A percentile compares a stretch with the other conserved stretches of the same genome.
Conservation (phyloP, 768 basidiomycete species). For the Harrya chromipes region DNA sequence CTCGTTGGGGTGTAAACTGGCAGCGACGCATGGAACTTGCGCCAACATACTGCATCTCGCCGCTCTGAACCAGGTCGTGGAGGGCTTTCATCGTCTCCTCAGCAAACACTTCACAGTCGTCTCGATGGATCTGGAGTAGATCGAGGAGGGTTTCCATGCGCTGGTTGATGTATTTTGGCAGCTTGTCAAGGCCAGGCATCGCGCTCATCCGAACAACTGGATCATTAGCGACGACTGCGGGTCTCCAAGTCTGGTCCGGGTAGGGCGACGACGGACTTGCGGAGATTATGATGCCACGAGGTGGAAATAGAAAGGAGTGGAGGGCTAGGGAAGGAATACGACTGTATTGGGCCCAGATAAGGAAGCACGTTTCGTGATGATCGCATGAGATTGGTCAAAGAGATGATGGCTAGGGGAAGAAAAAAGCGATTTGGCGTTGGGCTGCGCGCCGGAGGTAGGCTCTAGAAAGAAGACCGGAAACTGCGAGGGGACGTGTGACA, state of each 20-base stretch:
- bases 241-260: conserved; percentile 15
- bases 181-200: too few relatives aligned
- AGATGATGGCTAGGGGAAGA: neutral
- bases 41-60: conserved; percentile 52
- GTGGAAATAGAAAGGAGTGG: conserved; percentile 17
- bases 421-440: conserved; percentile 25
- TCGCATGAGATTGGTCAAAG: conserved; percentile 13
- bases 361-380: conserved; percentile 9
- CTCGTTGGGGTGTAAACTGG: conserved; percentile 46
- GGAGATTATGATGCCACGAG: conserved; percentile 21
- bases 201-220: too few relatives aligned
- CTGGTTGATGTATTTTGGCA: too few relatives aligned
- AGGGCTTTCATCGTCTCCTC: conserved; percentile 51
- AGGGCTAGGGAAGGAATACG: conserved; percentile 1
- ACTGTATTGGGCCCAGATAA: neutral
- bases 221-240: too few relatives aligned
- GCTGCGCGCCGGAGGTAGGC: neutral
- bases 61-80: conserved; percentile 46
- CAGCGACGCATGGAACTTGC: conserved; percentile 46
- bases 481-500: conserved; percentile 11
- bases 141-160: conserved; percentile 38
- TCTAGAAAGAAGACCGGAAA: conserved; percentile 1
- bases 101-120: conserved; percentile 34
- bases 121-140: conserved; percentile 45
- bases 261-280: conserved; percentile 28